These are phyloP conservation scores for Corrigiola litoralis DNA, from an alignment of 179 eudicot species.

Conservation along the genomic window DNA sequence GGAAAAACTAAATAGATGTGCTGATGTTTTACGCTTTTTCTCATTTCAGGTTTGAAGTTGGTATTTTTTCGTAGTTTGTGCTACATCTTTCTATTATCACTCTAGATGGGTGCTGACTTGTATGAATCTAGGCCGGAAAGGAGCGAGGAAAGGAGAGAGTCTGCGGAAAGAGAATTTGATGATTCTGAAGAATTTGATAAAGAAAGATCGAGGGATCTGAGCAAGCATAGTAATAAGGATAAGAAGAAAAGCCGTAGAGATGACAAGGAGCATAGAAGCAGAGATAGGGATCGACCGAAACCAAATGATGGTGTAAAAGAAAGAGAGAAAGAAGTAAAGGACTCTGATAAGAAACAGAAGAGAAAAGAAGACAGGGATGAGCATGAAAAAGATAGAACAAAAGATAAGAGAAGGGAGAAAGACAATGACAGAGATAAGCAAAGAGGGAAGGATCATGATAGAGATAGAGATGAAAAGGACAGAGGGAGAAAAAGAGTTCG, in stretches of 20 bases:
- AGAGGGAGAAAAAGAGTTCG: constrained; percentile 38
- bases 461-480: constrained; percentile 41
- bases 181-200: constrained; percentile 37
- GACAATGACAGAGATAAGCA: constrained; percentile 42
- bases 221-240: constrained; percentile 68
- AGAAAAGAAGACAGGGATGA: constrained; percentile 56
- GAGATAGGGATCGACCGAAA: constrained; percentile 57
- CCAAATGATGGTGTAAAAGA: constrained; percentile 37
- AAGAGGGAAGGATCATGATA: constrained; percentile 36
- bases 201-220: constrained; percentile 39
- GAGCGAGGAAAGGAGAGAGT: constrained; percentile 51
- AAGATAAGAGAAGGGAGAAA: constrained; percentile 44
- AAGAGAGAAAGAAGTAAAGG: constrained; percentile 41
- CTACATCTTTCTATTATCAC: background rate
- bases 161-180: constrained; percentile 35
- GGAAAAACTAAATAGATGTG: background rate
- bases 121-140: constrained; percentile 43
- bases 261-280: constrained; percentile 64
- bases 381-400: constrained; percentile 46
- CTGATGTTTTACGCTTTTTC: background rate
- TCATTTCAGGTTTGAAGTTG: constrained; percentile 17
- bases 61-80: background rate
- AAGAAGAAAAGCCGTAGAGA: constrained; percentile 70
- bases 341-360: constrained; percentile 42
- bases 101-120: constrained; percentile 35